These are phyloP conservation scores for Xerocomellus chrysenteron DNA, from an alignment of 768 basidiomycete genomes.

Conservation along the genomic window DNA sequence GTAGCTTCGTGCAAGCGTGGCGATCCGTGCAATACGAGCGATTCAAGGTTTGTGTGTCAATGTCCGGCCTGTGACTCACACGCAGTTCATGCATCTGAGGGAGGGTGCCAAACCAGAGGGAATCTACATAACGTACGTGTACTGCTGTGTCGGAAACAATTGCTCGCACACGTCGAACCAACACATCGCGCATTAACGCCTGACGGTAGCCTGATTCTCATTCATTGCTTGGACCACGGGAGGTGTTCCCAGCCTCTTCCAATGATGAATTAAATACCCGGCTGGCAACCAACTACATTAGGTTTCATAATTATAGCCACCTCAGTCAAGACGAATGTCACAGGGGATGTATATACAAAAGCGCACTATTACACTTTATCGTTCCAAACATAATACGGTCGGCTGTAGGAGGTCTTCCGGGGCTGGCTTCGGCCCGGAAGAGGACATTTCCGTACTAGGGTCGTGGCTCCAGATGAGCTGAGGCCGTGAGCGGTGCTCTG, in stretches of 20 bases:
- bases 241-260: background rate
- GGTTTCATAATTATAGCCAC: no score
- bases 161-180: background rate
- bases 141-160: background rate
- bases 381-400: constrained; percentile 4
- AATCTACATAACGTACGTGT: background rate
- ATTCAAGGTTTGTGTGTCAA: background rate
- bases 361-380: no score
- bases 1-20: constrained; percentile 1
- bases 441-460: background rate
- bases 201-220: background rate
- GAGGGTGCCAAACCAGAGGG: background rate
- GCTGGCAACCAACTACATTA: no score
- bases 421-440: background rate
- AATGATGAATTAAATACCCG: background rate
- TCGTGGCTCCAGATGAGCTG: background rate
- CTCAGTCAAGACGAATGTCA: no score
- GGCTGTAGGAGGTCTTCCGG: background rate
- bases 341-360: no score
- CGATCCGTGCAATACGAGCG: background rate
- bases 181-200: background rate
- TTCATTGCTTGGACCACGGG: background rate
- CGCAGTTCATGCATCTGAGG: background rate
- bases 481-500: background rate
- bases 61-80: background rate